Conservation (phyloP, 345 rosid species). For the Melastoma malabathricum region DNA sequence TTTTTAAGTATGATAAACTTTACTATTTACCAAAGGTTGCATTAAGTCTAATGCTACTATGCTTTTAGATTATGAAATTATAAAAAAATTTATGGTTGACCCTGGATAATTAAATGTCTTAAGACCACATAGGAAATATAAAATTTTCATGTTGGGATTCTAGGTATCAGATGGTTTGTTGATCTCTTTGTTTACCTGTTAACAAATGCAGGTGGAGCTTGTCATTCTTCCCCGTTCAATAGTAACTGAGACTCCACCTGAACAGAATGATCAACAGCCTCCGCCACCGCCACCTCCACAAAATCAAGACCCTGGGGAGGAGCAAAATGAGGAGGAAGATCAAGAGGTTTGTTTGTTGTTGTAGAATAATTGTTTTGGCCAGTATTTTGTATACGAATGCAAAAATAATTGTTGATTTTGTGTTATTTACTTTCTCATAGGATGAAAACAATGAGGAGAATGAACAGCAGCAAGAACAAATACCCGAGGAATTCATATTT, state of each 20-base stretch:
- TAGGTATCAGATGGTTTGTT: too few relatives aligned
- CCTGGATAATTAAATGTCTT: too few relatives aligned
- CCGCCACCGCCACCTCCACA: constrained; percentile 96
- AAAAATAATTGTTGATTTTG: too few relatives aligned
- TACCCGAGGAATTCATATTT: constrained; percentile 94
- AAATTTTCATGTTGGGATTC: too few relatives aligned
- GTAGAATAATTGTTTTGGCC: background rate
- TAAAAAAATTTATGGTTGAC: too few relatives aligned
- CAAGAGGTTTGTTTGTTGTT: constrained; percentile 35
- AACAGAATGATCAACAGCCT: constrained; percentile 78
- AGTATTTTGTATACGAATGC: too few relatives aligned
- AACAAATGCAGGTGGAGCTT: constrained; percentile 64
- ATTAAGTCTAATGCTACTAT: too few relatives aligned
- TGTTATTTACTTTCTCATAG: constrained; percentile 21
- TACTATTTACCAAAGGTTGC: too few relatives aligned
- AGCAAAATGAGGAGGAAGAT: constrained; percentile 81
- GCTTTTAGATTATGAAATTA: too few relatives aligned
- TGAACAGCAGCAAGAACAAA: constrained; percentile 81
- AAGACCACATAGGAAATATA: too few relatives aligned
- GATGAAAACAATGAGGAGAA: constrained; percentile 74
- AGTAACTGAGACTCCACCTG: constrained; percentile 64
- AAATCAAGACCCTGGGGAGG: constrained; percentile 62
- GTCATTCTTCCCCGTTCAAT: constrained; percentile 96
- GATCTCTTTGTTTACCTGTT: constrained; percentile 10
- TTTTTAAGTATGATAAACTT: too few relatives aligned